Percentiles rank a stretch among this genome's conserved stretches.
Conservation (phyloP, 2,329 filamentous ascomycete species). For the Hymenoscyphus fraxineus region DNA sequence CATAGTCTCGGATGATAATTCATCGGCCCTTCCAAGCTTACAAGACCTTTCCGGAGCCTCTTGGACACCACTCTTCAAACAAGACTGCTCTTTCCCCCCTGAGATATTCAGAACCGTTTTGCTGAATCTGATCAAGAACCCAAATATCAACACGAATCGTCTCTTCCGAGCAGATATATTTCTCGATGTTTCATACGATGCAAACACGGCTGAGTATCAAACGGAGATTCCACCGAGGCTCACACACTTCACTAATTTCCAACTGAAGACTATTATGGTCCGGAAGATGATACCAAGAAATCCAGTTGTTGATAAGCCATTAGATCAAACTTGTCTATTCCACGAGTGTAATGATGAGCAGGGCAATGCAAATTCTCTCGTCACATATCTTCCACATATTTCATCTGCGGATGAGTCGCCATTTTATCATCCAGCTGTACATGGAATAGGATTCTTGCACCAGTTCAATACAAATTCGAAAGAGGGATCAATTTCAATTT, state of each 20-base stretch:
- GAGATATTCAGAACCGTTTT: constrained; percentile 63
- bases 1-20: constrained; percentile 36
- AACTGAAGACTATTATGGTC: constrained; percentile 62
- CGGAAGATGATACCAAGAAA: constrained; percentile 80
- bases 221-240: constrained; percentile 37
- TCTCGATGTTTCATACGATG: constrained; percentile 43
- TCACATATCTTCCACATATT: constrained; percentile 77
- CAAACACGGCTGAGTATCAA: constrained; percentile 33
- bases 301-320: constrained; percentile 64
- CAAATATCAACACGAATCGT: constrained; percentile 74
- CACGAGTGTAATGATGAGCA: constrained; percentile 42
- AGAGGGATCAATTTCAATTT: constrained; percentile 53
- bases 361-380: constrained; percentile 46
- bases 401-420: constrained; percentile 61
- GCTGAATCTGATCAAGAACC: constrained; percentile 72
- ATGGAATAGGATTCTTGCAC: constrained; percentile 72
- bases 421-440: constrained; percentile 82
- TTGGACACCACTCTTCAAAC: constrained; percentile 55
- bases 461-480: constrained; percentile 48
- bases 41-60: constrained; percentile 10
- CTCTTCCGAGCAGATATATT: constrained; percentile 76
- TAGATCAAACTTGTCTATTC: constrained; percentile 81
- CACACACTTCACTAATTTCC: constrained; percentile 44
- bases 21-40: constrained; percentile 16
- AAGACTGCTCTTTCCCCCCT: constrained; percentile 59